A percentile compares a stretch with the other conserved stretches of the same genome.
Conservation (phyloP, 352 stramenopile species). For the Pythium phragmitis region DNA sequence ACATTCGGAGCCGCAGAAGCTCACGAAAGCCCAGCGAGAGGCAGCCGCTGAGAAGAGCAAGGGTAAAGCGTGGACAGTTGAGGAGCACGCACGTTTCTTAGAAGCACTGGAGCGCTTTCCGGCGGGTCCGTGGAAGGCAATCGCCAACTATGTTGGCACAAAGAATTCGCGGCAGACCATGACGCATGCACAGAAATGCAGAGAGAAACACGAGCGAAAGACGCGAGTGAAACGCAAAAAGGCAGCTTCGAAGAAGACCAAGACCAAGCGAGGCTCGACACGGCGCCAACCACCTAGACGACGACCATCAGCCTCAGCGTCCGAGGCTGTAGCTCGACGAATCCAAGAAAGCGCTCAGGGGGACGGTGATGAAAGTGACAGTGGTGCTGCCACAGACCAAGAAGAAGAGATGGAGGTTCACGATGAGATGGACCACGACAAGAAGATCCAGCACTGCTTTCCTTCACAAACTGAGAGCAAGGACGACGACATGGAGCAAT, state of each 20-base stretch:
- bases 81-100: slow-evolving; percentile 38
- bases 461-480: background rate
- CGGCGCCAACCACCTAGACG: background rate
- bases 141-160: slow-evolving; percentile 31
- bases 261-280: slow-evolving; percentile 4
- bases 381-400: background rate
- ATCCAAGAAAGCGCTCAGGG: background rate
- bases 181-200: slow-evolving; percentile 40
- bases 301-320: background rate
- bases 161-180: slow-evolving; percentile 32
- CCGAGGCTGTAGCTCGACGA: background rate
- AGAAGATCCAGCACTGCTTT: background rate
- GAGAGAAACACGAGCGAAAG: slow-evolving; percentile 34
- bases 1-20: slow-evolving; percentile 9
- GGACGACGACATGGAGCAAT: background rate
- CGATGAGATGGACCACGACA: background rate
- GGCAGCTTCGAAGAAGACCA: slow-evolving; percentile 12
- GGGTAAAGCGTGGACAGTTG: slow-evolving; percentile 30
- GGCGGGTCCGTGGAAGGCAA: slow-evolving; percentile 39
- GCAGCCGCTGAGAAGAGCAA: slow-evolving; percentile 25
- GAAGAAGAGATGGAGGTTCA: slow-evolving; percentile 1
- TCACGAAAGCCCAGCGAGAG: slow-evolving; percentile 26
- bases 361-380: background rate
- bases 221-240: slow-evolving; percentile 15
- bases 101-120: slow-evolving; percentile 32